These are phyloP conservation scores for Tulasnella sp. DNA, from an alignment of 768 basidiomycete species.

Conservation along the genomic window DNA sequence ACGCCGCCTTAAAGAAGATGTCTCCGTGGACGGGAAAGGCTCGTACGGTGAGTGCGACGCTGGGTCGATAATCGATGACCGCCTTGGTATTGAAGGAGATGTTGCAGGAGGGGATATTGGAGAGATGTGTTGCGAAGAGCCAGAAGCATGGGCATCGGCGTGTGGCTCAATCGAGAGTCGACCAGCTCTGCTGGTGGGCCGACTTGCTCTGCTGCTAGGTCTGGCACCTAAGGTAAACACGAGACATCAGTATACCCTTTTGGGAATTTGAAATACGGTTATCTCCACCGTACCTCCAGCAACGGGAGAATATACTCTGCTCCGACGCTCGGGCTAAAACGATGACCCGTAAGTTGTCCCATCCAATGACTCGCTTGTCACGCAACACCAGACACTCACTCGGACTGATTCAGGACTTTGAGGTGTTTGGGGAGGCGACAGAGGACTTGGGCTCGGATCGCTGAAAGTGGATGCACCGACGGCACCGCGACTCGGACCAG, in stretches of 20 bases:
- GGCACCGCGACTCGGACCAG: constrained; percentile 17
- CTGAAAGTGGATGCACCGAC: constrained; percentile 15
- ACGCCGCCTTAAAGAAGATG: constrained; percentile 2
- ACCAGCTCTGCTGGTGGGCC: constrained; percentile 15
- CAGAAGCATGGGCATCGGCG: not conserved
- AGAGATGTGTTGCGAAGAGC: constrained; percentile 1
- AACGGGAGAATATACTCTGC: constrained; percentile 13
- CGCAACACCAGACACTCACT: not conserved
- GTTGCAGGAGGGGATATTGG: not conserved
- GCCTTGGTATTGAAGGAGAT: constrained; percentile 13
- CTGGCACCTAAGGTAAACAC: not conserved
- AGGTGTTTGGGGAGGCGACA: constrained; percentile 24
- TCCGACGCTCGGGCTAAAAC: constrained; percentile 9
- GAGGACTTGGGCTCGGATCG: constrained; percentile 24
- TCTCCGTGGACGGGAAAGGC: not conserved
- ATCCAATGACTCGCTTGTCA: not conserved
- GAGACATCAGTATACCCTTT: not conserved
- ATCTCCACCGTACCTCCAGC: not conserved
- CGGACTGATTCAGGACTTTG: constrained; percentile 20
- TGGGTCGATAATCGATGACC: constrained; percentile 7
- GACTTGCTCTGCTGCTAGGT: constrained; percentile 4
- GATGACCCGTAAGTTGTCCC: not conserved
- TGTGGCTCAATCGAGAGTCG: constrained; percentile 10
- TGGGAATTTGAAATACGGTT: not conserved
- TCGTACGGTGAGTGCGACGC: not conserved